Conservation (phyloP, 352 stramenopile species). For the Phytopythium vexans region DNA sequence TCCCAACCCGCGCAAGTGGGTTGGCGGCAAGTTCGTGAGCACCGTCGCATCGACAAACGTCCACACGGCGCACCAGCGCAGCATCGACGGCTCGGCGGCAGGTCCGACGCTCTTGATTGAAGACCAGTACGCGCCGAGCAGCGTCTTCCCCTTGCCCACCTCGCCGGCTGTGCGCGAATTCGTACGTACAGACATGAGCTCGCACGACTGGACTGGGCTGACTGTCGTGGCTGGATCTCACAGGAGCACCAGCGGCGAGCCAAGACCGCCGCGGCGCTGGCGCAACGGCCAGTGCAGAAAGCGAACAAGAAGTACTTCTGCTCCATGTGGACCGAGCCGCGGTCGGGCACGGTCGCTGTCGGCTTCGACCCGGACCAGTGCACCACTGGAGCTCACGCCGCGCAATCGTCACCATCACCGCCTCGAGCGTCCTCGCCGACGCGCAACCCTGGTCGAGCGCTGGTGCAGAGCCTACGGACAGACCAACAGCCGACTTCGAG, state of each 20-base stretch:
- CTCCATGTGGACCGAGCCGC: constrained; percentile 55
- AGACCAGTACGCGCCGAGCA: constrained; percentile 34
- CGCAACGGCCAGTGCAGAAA: constrained; percentile 27
- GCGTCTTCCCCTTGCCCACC: constrained; percentile 9
- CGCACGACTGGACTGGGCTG: neutral
- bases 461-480: constrained; percentile 15
- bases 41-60: constrained; percentile 41
- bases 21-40: constrained; percentile 39
- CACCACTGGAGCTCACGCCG: constrained; percentile 5
- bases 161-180: constrained; percentile 15
- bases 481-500: constrained; percentile 3
- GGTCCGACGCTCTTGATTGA: constrained; percentile 33
- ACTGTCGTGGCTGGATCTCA: neutral
- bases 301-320: constrained; percentile 52
- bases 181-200: constrained; percentile 6
- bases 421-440: neutral
- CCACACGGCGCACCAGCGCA: constrained; percentile 42
- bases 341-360: too few relatives aligned
- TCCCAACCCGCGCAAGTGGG: constrained; percentile 51
- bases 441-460: constrained; percentile 12
- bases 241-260: constrained; percentile 45
- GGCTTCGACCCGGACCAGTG: too few relatives aligned
- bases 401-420: constrained; percentile 3
- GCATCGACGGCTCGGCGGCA: constrained; percentile 39
- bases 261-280: constrained; percentile 34